Conservation (phyloP, 1,284 basidiomycete genomes). For the Fomitopsis betulina region DNA sequence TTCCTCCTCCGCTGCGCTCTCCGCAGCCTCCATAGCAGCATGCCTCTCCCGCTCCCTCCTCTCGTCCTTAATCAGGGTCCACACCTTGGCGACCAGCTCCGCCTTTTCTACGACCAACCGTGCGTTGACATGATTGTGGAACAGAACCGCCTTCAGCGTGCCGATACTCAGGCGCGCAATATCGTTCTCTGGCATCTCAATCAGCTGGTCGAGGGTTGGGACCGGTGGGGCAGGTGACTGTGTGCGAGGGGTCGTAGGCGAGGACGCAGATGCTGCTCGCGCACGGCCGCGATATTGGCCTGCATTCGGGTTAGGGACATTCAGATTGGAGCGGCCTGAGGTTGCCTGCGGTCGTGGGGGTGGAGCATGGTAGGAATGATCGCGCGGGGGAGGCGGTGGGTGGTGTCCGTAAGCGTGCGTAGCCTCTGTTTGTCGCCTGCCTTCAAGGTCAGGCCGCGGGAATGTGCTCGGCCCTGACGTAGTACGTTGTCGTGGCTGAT, state of each 20-base stretch:
- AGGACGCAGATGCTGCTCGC: conserved; percentile 32
- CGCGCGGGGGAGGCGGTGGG: background rate
- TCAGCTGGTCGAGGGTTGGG: conserved; percentile 59
- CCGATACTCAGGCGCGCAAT: conserved; percentile 60
- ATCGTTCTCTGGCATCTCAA: conserved; percentile 52
- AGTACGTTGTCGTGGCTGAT: conserved; percentile 26
- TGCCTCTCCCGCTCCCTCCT: conserved; percentile 47
- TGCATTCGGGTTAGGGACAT: conserved; percentile 12
- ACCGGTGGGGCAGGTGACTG: conserved; percentile 25
- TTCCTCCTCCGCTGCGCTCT: conserved; percentile 35
- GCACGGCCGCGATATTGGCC: conserved; percentile 26
- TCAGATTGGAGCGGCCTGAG: conserved; percentile 15
- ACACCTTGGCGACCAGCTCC: conserved; percentile 70
- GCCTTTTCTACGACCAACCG: conserved; percentile 65
- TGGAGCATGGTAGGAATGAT: conserved; percentile 1
- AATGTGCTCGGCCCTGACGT: conserved; percentile 28
- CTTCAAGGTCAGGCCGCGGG: conserved; percentile 38
- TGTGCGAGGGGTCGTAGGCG: conserved; percentile 21
- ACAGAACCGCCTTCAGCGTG: conserved; percentile 71
- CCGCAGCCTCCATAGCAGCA: conserved; percentile 38
- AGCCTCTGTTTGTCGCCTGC: conserved; percentile 9
- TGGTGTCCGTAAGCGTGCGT: conserved; percentile 6
- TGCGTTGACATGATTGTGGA: conserved; percentile 63
- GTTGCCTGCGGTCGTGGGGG: conserved; percentile 9
- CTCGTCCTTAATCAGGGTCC: conserved; percentile 63